Conservation (phyloP, 2,329 filamentous ascomycete species). For the Metarhizium robertsii region DNA sequence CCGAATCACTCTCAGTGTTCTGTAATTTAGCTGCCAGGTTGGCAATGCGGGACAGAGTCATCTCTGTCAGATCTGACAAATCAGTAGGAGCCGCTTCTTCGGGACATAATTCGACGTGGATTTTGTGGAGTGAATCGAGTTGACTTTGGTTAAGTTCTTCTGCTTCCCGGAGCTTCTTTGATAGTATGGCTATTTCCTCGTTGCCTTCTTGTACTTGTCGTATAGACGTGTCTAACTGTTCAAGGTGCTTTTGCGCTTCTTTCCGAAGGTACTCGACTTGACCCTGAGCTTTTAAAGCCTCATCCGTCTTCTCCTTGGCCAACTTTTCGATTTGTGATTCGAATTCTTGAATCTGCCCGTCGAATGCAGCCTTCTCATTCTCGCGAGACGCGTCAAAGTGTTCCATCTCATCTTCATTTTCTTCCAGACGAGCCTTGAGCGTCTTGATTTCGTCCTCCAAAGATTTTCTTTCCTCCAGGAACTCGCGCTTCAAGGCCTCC, state of each 20-base stretch:
- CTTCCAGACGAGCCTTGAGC: constrained; percentile 70
- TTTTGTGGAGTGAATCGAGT: constrained; percentile 44
- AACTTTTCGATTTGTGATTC: constrained; percentile 62
- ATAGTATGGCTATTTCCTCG: constrained; percentile 38
- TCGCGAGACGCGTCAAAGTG: constrained; percentile 74
- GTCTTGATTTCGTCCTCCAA: constrained; percentile 72
- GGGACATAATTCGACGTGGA: constrained; percentile 50
- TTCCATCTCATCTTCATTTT: constrained; percentile 87
- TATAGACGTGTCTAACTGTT: constrained; percentile 50
- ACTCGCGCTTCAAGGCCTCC: constrained; percentile 83
- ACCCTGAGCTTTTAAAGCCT: constrained; percentile 47
- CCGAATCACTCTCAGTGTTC: constrained; percentile 49
- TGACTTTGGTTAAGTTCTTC: constrained; percentile 45
- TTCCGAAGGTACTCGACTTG: constrained; percentile 55
- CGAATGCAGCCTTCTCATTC: constrained; percentile 63
- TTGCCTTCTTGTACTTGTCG: constrained; percentile 44
- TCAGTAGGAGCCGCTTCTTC: constrained; percentile 45
- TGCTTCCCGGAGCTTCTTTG: constrained; percentile 39
- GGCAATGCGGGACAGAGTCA: constrained; percentile 46
- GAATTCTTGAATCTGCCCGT: constrained; percentile 58
- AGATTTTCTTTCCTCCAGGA: constrained; percentile 72
- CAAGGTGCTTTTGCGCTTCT: constrained; percentile 48
- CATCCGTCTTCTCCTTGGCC: constrained; percentile 47
- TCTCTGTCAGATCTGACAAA: constrained; percentile 47
- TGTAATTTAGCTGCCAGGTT: constrained; percentile 52